Evolutionary conservation across 179 eudicot species (phyloP).

Genomic region (Drosera spatulata): DNA sequence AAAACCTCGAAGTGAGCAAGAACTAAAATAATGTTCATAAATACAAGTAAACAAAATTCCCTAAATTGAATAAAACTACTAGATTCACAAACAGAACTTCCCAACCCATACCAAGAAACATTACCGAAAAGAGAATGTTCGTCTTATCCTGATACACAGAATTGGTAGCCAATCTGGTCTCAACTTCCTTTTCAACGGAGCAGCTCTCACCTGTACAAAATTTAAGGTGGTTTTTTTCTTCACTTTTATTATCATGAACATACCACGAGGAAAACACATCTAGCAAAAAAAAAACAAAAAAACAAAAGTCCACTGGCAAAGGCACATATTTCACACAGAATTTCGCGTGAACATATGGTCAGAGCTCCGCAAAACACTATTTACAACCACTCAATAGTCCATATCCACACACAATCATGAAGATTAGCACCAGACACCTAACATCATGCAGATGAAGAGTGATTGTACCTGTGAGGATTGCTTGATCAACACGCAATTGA

Average conservation of each 20-base stretch:
- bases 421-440: background rate
- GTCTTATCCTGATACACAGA: slow-evolving; percentile 99
- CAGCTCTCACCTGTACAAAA: slow-evolving; percentile 84
- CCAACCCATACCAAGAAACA: slow-evolving; percentile 1
- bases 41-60: no score
- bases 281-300: no score
- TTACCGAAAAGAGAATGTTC: slow-evolving; percentile 93
- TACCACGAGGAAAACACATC: no score
- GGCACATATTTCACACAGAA: no score
- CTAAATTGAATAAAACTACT: background rate
- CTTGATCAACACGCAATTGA: slow-evolving; percentile 97
- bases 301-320: no score
- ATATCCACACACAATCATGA: background rate
- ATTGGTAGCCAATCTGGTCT: slow-evolving; percentile 55
- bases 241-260: no score
- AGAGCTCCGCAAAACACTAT: no score
- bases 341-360: no score
- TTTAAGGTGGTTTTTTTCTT: no score
- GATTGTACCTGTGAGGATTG: slow-evolving; percentile 90
- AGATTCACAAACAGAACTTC: background rate
- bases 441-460: background rate
- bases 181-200: slow-evolving; percentile 93
- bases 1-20: no score
- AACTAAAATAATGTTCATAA: no score
- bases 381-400: no score